Conservation (phyloP, 2,329 filamentous ascomycete species). For the Pseudogymnoascus verrucosus region DNA sequence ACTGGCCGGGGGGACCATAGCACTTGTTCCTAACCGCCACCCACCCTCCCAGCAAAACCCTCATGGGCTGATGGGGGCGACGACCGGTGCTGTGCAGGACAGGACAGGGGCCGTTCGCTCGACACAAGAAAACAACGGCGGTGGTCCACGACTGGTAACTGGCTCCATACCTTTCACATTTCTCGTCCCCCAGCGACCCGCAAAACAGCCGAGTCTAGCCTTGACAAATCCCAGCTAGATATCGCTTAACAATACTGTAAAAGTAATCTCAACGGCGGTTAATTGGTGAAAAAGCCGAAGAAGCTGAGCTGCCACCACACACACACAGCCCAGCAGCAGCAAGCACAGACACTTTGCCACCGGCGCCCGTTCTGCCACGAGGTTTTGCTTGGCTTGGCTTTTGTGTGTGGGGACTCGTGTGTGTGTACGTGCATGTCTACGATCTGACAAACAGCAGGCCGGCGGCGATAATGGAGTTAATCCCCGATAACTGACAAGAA, state of each 20-base stretch:
- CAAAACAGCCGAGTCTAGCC: conserved; percentile 4
- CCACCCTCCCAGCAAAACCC: too few relatives aligned
- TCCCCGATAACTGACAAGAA: not conserved
- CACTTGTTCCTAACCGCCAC: not conserved
- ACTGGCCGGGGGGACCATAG: not conserved
- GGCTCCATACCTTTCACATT: not conserved
- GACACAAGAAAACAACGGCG: not conserved
- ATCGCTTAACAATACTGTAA: not conserved
- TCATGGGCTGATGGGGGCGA: not conserved
- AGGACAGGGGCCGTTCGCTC: not conserved
- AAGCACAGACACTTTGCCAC: not conserved
- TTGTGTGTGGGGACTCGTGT: not conserved
- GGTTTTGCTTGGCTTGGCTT: not conserved
- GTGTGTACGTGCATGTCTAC: not conserved
- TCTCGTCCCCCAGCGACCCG: not conserved
- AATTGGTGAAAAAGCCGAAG: not conserved
- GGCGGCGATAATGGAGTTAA: not conserved
- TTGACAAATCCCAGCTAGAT: not conserved
- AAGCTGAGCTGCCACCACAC: not conserved
- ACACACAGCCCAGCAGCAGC: too few relatives aligned
- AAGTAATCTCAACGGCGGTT: not conserved
- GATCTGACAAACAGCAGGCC: not conserved
- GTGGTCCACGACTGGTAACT: not conserved
- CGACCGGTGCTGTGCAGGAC: not conserved
- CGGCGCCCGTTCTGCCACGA: not conserved